Conservation (phyloP, 1,139 yeast genomes). For the Saccharomyces hybrid region DNA sequence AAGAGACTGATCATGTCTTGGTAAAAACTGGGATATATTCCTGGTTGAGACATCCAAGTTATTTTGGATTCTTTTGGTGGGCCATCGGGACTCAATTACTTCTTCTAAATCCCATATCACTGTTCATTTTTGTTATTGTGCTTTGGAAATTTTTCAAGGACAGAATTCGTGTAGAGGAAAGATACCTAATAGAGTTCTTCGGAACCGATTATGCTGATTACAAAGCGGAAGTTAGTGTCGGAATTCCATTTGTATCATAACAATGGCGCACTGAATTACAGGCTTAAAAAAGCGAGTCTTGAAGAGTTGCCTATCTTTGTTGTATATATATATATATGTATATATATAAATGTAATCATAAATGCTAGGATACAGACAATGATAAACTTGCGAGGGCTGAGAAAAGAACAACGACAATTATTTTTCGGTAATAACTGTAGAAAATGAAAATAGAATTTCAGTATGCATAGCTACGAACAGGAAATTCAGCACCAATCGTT, state of each 20-base stretch:
- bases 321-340: background rate
- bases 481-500: background rate
- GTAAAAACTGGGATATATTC: conserved; percentile 70
- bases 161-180: conserved; percentile 68
- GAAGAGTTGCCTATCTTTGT: background rate
- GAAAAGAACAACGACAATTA: too few relatives aligned
- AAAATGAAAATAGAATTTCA: background rate
- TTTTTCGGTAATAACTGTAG: too few relatives aligned
- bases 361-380: too few relatives aligned
- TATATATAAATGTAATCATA: too few relatives aligned
- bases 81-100: conserved; percentile 76
- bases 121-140: conserved; percentile 40
- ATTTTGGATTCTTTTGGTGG: conserved; percentile 91
- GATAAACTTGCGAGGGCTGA: too few relatives aligned
- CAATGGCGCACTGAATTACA: background rate
- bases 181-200: conserved; percentile 55
- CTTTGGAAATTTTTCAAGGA: conserved; percentile 61
- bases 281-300: too few relatives aligned
- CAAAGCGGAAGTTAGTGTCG: conserved; percentile 40
- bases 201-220: conserved; percentile 56
- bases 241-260: conserved; percentile 55
- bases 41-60: conserved; percentile 75
- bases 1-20: conserved; percentile 49
- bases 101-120: conserved; percentile 54
- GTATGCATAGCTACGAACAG: background rate